A percentile compares a stretch with the other conserved stretches of the same genome.
Evolutionary conservation across 2,329 filamentous ascomycete species (phyloP).

Genomic region (Cryphonectria radicalis): DNA sequence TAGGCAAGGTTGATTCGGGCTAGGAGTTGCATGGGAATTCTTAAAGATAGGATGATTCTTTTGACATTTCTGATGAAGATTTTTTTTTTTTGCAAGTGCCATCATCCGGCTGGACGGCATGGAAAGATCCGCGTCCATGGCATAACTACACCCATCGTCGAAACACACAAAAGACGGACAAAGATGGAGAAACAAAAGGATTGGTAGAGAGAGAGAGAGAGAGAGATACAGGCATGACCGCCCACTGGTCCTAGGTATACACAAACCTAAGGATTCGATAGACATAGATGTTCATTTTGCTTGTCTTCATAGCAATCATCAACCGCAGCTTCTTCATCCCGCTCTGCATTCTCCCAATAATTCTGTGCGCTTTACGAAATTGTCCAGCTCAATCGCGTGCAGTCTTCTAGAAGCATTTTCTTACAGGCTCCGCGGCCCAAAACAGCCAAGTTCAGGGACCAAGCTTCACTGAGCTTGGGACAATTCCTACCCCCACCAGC

Average conservation of each 20-base stretch:
- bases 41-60: slow-evolving; percentile 22
- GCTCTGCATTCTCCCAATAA: background rate
- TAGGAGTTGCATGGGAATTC: slow-evolving; percentile 30
- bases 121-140: slow-evolving; percentile 12
- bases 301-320: slow-evolving; percentile 22
- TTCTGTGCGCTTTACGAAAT: background rate
- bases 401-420: background rate
- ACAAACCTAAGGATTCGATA: slow-evolving; percentile 22
- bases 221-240: slow-evolving; percentile 16
- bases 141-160: background rate
- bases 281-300: slow-evolving; percentile 26
- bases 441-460: slow-evolving; percentile 2
- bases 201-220: slow-evolving; percentile 10
- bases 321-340: slow-evolving; percentile 10
- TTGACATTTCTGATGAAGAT: slow-evolving; percentile 23
- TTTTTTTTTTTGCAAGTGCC: slow-evolving; percentile 14
- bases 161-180: slow-evolving; percentile 7
- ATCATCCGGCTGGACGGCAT: slow-evolving; percentile 21
- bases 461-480: slow-evolving; percentile 9
- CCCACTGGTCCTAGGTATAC: slow-evolving; percentile 20
- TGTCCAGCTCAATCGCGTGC: background rate
- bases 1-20: slow-evolving; percentile 28
- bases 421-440: background rate
- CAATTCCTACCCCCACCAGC: background rate
- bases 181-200: slow-evolving; percentile 6